Evolutionary conservation across 169 alveolate species (phyloP).

Genomic region (Eimeria necatrix): DNA sequence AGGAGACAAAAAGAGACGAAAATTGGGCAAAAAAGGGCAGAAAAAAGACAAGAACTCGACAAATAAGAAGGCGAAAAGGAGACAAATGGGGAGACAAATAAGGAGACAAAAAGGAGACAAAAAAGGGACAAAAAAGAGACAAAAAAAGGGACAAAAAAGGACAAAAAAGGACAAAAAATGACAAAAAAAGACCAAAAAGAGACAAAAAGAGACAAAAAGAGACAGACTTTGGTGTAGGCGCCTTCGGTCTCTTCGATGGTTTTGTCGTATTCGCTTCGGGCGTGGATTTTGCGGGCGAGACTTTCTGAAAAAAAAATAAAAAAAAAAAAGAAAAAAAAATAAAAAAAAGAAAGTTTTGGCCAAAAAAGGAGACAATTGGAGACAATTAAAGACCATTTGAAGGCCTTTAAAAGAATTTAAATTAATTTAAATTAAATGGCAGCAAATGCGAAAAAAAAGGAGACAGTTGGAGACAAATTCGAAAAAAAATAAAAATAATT

Average conservation of each 20-base stretch:
- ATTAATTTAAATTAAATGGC: too few species aligned
- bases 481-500: too few species aligned
- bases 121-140: not conserved
- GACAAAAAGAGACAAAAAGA: not conserved
- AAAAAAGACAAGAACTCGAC: not conserved
- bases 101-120: not conserved
- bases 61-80: not conserved
- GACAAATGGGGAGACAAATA: not conserved
- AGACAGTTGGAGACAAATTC: too few species aligned
- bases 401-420: too few species aligned
- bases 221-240: conserved; percentile 88
- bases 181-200: not conserved
- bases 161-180: not conserved
- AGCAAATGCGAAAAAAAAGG: too few species aligned
- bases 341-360: not conserved
- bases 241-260: conserved; percentile 95
- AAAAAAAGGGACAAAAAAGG: not conserved
- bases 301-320: conserved; percentile 83
- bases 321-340: not conserved
- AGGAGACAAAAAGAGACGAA: not conserved
- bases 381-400: not conserved
- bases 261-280: conserved; percentile 95
- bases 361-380: not conserved
- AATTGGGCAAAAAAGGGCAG: not conserved
- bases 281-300: conserved; percentile 91